Conservation (phyloP, 495 filamentous ascomycete species). For the Aspergillus nidulans region DNA sequence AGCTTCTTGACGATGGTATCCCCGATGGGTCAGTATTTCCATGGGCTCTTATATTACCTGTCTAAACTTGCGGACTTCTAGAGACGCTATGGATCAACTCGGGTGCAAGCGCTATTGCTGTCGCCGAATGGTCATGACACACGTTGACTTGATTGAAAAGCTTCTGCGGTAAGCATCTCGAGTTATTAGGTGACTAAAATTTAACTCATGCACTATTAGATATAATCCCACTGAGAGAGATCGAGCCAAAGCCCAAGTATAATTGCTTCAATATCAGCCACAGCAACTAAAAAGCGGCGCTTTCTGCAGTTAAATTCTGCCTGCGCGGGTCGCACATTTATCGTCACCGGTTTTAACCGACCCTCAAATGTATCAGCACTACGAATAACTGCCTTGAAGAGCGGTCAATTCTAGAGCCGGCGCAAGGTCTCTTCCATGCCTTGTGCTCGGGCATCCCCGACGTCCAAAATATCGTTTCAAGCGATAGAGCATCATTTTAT, state of each 20-base stretch:
- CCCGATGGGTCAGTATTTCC: slow-evolving; percentile 61
- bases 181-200: background rate
- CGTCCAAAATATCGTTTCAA: too few relatives aligned
- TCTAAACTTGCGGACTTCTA: slow-evolving; percentile 26
- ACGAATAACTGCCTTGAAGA: too few relatives aligned
- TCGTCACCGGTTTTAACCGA: too few relatives aligned
- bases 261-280: slow-evolving; percentile 1
- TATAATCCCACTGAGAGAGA: slow-evolving; percentile 36
- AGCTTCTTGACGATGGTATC: slow-evolving; percentile 71
- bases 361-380: too few relatives aligned
- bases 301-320: too few relatives aligned
- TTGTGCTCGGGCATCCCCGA: too few relatives aligned
- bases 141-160: slow-evolving; percentile 98
- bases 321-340: too few relatives aligned
- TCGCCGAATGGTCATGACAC: slow-evolving; percentile 98
- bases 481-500: too few relatives aligned
- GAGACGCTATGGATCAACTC: slow-evolving; percentile 89
- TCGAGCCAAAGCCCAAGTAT: slow-evolving; percentile 30
- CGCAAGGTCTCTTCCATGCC: too few relatives aligned
- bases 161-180: slow-evolving; percentile 69
- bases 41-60: background rate
- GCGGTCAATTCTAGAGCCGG: too few relatives aligned
- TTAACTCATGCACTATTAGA: slow-evolving; percentile 6
- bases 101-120: slow-evolving; percentile 96
- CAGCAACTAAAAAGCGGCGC: background rate